Conservation (phyloP, 768 basidiomycete species). For the Tricholoma bakamatsutake region DNA sequence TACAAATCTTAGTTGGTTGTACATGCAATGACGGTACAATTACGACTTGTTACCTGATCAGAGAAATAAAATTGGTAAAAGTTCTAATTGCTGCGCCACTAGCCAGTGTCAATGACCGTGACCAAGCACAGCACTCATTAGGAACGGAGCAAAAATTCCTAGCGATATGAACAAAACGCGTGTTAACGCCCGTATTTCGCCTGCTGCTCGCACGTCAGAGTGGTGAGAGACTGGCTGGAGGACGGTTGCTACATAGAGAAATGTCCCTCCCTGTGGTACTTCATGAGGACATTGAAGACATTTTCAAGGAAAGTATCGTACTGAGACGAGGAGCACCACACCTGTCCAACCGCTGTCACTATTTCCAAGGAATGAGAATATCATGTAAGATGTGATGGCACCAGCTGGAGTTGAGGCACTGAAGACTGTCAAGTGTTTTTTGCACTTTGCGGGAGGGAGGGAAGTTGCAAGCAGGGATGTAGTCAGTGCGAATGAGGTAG, state of each 20-base stretch:
- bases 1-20: neutral
- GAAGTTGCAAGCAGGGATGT: constrained; percentile 75
- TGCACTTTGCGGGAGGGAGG: constrained; percentile 64
- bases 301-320: constrained; percentile 30
- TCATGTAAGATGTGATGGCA: constrained; percentile 68
- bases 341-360: constrained; percentile 59
- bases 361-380: constrained; percentile 52
- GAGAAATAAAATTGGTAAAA: neutral
- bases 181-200: constrained; percentile 37
- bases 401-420: constrained; percentile 79
- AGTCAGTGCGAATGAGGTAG: constrained; percentile 85
- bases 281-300: neutral
- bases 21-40: neutral
- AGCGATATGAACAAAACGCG: constrained; percentile 49
- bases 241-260: constrained; percentile 90
- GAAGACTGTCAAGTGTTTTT: constrained; percentile 72
- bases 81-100: neutral
- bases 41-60: neutral
- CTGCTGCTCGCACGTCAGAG: constrained; percentile 24
- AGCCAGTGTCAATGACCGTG: constrained; percentile 44
- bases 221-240: constrained; percentile 69
- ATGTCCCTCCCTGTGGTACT: constrained; percentile 72
- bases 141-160: constrained; percentile 71
- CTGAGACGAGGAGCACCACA: constrained; percentile 77
- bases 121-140: constrained; percentile 53